Base-by-base conservation (phyloP, 1,139 yeast species). In the Pichia sp. region DNA sequence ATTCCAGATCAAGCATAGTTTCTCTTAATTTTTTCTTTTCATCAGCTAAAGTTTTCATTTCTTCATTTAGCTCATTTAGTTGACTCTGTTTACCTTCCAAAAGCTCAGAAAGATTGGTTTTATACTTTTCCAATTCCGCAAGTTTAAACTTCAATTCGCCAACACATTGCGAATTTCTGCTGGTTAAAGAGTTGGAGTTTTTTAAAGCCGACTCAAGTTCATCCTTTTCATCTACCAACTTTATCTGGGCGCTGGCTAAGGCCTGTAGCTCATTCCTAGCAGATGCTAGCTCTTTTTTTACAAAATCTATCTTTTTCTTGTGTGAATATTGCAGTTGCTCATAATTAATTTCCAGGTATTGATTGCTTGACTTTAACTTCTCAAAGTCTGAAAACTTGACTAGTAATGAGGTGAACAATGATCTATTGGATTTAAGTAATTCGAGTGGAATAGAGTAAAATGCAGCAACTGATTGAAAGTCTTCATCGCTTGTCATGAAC, bases 271-370 rank as follows among this genome's bases (percentile, higher is more conserved):
- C 41, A 1, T 49, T 24, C 16, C 56, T 51, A 3, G 54, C 48
- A 3, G 46, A 20, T 1, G 60, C 60, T 5, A 74, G 52, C 55
- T 74, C 75, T 52, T 58, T 67, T 62, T 68, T 69, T 46, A 74
- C 58, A 0, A 67, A 47, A n/a, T 71, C 73, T 7, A 67, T 63
- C 55, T 71, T 75, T 62, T 66, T 71, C 36, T 65, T 65, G 33
- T 68, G 71, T 6, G 66, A 63, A 51, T 77, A 83, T 34, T 74
- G 70, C 6, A 74, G 61, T 61, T 81, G 87, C 63, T 85, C 90
- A 53, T 75, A 71, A 52, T 77, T 76, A 29, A 84, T 75, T 63
- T 80, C 80, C 36, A 80, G 66, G 27, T 81, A 71, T 24, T 81
- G 68, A 49, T 76, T 74, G 58, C 81, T 82, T 1, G 87, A 78